Conservation (phyloP, 2,329 filamentous ascomycete species). For the Beauveria scarabaeidicola region DNA sequence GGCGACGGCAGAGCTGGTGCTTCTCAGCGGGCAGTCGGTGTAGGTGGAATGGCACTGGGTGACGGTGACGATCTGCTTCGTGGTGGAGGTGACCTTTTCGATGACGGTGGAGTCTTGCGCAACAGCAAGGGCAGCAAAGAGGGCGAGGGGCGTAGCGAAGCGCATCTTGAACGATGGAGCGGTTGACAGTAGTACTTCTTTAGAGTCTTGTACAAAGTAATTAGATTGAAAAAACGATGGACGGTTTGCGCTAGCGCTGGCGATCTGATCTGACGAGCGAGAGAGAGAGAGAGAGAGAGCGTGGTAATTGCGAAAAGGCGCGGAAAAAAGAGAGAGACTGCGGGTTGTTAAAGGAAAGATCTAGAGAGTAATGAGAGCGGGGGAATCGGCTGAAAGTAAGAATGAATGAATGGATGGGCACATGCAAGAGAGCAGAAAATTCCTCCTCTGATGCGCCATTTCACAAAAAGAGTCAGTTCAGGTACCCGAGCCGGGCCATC, state of each 20-base stretch:
- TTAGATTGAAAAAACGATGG: too few relatives aligned
- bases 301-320: neutral
- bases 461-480: neutral
- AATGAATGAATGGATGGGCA: neutral
- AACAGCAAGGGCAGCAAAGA: conserved; percentile 33
- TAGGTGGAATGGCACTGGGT: conserved; percentile 37
- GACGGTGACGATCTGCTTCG: conserved; percentile 36
- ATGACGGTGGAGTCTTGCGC: conserved; percentile 27
- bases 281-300: neutral
- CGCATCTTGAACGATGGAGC: conserved; percentile 32
- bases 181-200: neutral
- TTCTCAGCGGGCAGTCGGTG: conserved; percentile 34
- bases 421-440: neutral
- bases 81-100: conserved; percentile 35
- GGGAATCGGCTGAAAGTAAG: neutral
- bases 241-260: neutral
- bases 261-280: neutral
- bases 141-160: conserved; percentile 33
- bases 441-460: neutral
- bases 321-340: neutral
- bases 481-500: neutral
- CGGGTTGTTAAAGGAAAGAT: neutral
- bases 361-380: neutral
- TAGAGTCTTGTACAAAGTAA: neutral
- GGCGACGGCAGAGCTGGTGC: conserved; percentile 8